phyloP scores from a whole-genome alignment of 805 yeast species.

The Candida awuae region DNA sequence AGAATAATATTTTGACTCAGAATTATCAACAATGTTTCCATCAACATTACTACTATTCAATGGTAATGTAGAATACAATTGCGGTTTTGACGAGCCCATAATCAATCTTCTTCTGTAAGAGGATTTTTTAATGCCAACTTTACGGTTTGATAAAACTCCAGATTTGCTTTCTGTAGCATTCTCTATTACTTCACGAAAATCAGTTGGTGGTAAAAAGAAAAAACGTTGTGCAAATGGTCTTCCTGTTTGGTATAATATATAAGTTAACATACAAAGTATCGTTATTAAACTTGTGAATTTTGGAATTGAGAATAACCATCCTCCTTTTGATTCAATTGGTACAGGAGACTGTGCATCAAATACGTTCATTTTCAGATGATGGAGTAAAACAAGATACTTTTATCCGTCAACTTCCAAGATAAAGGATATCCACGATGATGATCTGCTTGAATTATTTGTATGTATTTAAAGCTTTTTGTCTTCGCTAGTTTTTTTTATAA shows the following conservation, averaged over 20 bases:
- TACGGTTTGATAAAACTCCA: conserved; percentile 16
- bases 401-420: no score
- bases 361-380: no score
- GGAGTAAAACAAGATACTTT: no score
- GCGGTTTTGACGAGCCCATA: conserved; percentile 26
- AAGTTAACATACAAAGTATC: no score
- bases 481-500: no score
- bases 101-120: conserved; percentile 26
- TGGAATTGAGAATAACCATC: no score
- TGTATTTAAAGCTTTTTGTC: no score
- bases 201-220: conserved; percentile 23
- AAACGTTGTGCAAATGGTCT: conserved; percentile 20
- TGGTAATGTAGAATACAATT: conserved; percentile 29
- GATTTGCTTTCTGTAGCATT: conserved; percentile 14
- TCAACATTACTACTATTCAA: conserved; percentile 14
- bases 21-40: conserved; percentile 6
- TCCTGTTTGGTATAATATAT: conserved; percentile 14
- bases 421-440: no score
- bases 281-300: no score
- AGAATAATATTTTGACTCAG: conserved; percentile 12
- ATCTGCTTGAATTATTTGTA: no score
- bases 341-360: no score
- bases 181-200: conserved; percentile 21
- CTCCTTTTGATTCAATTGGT: no score
- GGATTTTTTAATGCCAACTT: conserved; percentile 23